Evolutionary conservation across 2,329 filamentous ascomycete species (phyloP), one percentile per base, ranked within the genome.

Genomic region (Alternaria sp.): DNA sequence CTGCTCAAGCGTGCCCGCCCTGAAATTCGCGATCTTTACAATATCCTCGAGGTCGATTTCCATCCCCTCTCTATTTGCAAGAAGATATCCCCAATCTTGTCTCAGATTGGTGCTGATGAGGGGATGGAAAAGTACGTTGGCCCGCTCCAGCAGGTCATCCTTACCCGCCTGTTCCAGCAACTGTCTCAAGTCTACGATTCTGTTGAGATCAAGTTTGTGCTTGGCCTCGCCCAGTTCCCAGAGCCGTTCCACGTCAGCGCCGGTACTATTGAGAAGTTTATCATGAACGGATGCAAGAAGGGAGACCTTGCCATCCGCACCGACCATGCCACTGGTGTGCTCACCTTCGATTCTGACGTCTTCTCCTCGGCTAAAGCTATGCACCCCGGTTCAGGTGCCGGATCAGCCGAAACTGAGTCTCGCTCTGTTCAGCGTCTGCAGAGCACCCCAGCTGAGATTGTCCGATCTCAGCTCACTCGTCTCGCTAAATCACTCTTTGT

Each of bases 201-300:
- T 49, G 95, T 99, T 60, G 93, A 98, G 80, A 88, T 99, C 65
- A 88, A 89, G 74, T 98, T 98, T 74, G 95, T 99, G 50, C 91
- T 97, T 80, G 90, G 92, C 76, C 91, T 99, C 58, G 96, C 96
- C 67, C 88, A 96, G 77, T 99, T 99, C 87, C 96, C 96, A 10
- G 94, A 97, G 79, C 93, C 96, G 45, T 98, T 96, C 88, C 91
- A 97, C 83, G 93, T 98, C 71, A 91, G 88, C 68, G 90, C 92
- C 57, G 89, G 91, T 70, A 97, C 93, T 66, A 96, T 99, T 71
- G 96, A 99, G 86, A 99, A 98, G 85, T 99, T 99, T 86, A 98
- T 99, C 86, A 99, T 99, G 96, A 99, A 99, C 82, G 96, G 96
- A 68, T 98, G 97, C 88, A 99, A 99, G 89, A 99, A 99, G 88